phyloP scores from a whole-genome alignment of 192 early-diverging fungal species.

The Backusella mclennaniae region DNA sequence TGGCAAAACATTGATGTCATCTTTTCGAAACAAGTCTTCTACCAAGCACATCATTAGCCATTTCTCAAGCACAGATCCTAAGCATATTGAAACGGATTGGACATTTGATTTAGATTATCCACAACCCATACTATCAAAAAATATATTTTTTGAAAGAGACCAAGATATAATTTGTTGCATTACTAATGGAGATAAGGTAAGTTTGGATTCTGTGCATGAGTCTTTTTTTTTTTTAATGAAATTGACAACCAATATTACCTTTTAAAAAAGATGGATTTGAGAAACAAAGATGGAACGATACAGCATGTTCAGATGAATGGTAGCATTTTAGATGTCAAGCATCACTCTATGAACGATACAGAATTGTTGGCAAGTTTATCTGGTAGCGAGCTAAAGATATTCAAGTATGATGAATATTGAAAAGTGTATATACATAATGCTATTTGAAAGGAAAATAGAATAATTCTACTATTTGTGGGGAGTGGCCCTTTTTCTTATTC shows the following conservation, averaged over 20 bases:
- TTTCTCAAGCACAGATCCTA: not conserved
- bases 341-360: not conserved
- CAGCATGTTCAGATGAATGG: not conserved
- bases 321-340: not conserved
- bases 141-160: not conserved
- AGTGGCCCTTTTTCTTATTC: too few species aligned
- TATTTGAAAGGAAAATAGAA: not conserved
- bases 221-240: not conserved
- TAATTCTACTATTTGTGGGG: not conserved
- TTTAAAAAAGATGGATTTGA: not conserved
- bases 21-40: conserved; percentile 6
- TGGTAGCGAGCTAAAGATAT: not conserved
- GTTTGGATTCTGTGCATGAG: not conserved
- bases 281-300: not conserved
- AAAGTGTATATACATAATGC: not conserved
- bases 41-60: not conserved
- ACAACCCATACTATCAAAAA: not conserved
- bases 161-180: not conserved
- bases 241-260: too few species aligned
- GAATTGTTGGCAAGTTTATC: not conserved
- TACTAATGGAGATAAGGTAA: not conserved
- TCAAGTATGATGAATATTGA: not conserved
- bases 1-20: not conserved
- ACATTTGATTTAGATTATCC: not conserved
- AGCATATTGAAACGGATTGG: not conserved